These are phyloP conservation scores for Plasmopara halstedii DNA, from an alignment of 352 stramenopile species.

Conservation along the genomic window DNA sequence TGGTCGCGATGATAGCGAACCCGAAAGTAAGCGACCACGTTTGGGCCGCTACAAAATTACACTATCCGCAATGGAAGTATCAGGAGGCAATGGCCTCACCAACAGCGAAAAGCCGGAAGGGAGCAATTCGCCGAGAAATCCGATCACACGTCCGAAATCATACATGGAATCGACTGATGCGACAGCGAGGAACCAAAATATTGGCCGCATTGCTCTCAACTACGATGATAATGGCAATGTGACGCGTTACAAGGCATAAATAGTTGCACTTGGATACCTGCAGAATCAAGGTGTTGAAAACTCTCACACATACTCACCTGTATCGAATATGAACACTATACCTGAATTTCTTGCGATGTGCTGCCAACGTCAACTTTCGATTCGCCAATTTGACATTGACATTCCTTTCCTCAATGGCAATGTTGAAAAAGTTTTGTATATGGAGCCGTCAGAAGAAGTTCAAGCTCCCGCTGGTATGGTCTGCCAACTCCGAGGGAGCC, in stretches of 20 bases:
- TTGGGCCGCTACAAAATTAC: background rate
- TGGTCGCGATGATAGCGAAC: no score
- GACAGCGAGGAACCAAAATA: background rate
- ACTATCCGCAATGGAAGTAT: background rate
- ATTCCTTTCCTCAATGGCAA: constrained; percentile 22
- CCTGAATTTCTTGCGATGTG: constrained; percentile 9
- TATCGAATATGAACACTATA: constrained; percentile 16
- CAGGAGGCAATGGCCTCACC: background rate
- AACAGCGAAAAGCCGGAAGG: background rate
- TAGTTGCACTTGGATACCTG: constrained; percentile 17
- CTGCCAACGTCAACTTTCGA: background rate
- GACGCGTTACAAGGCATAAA: constrained; percentile 18
- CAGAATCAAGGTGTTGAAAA: constrained; percentile 21
- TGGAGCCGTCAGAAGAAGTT: no score
- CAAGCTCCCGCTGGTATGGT: no score
- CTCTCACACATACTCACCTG: constrained; percentile 20
- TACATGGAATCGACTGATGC: background rate
- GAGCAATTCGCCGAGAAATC: background rate
- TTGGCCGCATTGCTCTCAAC: constrained; percentile 12
- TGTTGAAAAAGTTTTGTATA: constrained; percentile 19
- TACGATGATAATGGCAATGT: constrained; percentile 9
- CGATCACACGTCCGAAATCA: constrained; percentile 15
- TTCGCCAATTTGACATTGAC: constrained; percentile 1
- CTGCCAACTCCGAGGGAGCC: no score
- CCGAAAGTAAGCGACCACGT: background rate